These are phyloP conservation scores for Huntiella savannae DNA, from an alignment of 2,329 filamentous ascomycete species.

Conservation along the genomic window DNA sequence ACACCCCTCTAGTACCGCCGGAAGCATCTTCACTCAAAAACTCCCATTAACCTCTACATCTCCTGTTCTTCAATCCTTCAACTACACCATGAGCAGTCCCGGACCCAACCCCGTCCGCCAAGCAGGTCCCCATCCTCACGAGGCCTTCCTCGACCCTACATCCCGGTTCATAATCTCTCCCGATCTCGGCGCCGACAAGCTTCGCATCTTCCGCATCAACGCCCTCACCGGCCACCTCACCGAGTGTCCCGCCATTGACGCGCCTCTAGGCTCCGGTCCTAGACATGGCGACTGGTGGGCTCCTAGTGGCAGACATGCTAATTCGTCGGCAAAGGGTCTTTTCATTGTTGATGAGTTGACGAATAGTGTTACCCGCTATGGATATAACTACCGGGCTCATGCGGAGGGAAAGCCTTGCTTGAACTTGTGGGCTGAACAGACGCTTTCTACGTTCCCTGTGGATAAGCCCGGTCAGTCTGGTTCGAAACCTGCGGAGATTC, in stretches of 20 bases:
- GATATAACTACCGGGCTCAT: constrained; percentile 24
- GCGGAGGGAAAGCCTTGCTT: constrained; percentile 22
- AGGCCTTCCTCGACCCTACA: constrained; percentile 28
- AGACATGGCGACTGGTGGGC: constrained; percentile 34
- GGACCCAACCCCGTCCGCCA: constrained; percentile 30
- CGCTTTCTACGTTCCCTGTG: constrained; percentile 26
- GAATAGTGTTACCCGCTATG: constrained; percentile 31
- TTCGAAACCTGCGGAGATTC: constrained; percentile 36
- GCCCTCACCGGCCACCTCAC: constrained; percentile 25
- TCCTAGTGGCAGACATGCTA: constrained; percentile 13
- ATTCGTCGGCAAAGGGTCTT: constrained; percentile 13
- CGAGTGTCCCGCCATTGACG: constrained; percentile 23
- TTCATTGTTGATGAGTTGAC: constrained; percentile 30
- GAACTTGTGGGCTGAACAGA: constrained; percentile 25
- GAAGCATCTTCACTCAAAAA: constrained; percentile 25
- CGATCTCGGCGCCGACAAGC: constrained; percentile 34
- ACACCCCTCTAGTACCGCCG: constrained; percentile 19
- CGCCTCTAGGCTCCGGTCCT: constrained; percentile 29
- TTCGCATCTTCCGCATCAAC: constrained; percentile 34
- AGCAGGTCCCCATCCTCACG: constrained; percentile 35
- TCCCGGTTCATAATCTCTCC: constrained; percentile 29
- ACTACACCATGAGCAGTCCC: constrained; percentile 23
- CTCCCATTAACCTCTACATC: constrained; percentile 19
- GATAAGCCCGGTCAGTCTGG: constrained; percentile 24
- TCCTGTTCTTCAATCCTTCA: constrained; percentile 19